Evolutionary conservation across 169 alveolate species (phyloP), one percentile per base, ranked within the genome.

Genomic region (Plasmodium cynomolgi): DNA sequence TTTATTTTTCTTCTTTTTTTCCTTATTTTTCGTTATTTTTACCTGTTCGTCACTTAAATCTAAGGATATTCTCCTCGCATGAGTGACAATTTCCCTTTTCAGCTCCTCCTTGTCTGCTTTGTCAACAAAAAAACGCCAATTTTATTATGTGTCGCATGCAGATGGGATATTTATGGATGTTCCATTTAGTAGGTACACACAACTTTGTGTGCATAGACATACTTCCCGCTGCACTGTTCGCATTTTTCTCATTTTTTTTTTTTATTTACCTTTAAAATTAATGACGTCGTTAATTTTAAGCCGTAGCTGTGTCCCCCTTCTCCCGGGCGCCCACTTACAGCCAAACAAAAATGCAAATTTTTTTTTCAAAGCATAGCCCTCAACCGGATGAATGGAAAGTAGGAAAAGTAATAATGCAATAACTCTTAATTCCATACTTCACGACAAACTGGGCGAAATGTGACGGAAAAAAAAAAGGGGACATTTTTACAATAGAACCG

Each of bases 1-100:
- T 41, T 17, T 26, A 11, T 58, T 29, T 54, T 15, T 74, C 31
- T 6, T 47, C 8, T 33, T 85, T 74, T 75, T 73, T 73, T 84
- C 37, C 9, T 31, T 47, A 15, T 47, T 73, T 2, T 23, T 20
- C 68, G 39, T 31, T 17, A 56, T 41, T 47, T 34, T 58, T 80
- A 88, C 94, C 44, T 88, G 94, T 54, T 88, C 81, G 50, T 88
- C 83, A 80, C 71, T 88, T 68, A 88, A 80, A 37, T 88, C 77
- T 56, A 88, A 80, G 31, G 81, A 77, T 62, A 88, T 26, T 9
- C 29, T 77, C 73, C 82, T 88, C 20, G 94, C 62, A 31, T 88
- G 94, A 20, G 13, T 44, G 13, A 88, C 34, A 26, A 88, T 80
- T 39, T 88, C 94, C 79, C 73, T 77, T 81, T 81, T 77, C 50